Evolutionary conservation across 768 basidiomycete genomes (phyloP).

Genomic region (Solioccasus polychromus): DNA sequence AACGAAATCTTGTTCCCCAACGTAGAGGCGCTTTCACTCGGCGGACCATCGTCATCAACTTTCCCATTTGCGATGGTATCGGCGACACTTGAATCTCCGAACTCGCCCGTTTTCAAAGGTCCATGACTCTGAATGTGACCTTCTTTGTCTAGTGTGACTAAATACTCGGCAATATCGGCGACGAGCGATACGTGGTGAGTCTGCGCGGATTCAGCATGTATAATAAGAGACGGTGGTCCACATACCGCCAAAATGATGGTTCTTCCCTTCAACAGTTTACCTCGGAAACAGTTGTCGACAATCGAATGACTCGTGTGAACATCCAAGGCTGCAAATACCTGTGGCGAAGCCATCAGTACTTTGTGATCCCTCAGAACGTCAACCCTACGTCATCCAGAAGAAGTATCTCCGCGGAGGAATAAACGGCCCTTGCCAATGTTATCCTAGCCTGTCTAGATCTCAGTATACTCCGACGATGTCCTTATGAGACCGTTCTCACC

Average conservation of each 20-base stretch:
- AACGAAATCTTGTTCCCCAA: constrained; percentile 12
- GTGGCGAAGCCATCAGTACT: not conserved
- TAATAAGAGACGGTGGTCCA: not conserved
- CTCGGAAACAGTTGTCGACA: constrained; percentile 41
- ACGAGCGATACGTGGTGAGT: constrained; percentile 34
- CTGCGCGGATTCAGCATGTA: constrained; percentile 6
- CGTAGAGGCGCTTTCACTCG: constrained; percentile 20
- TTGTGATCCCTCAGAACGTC: not conserved
- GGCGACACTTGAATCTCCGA: not conserved
- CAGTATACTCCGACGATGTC: not conserved
- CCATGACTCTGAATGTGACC: constrained; percentile 50
- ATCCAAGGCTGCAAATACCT: constrained; percentile 55
- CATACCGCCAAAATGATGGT: constrained; percentile 11
- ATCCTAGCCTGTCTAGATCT: constrained; percentile 39
- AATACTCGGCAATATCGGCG: constrained; percentile 28
- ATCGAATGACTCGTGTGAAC: constrained; percentile 51
- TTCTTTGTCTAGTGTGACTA: constrained; percentile 51
- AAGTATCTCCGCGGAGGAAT: constrained; percentile 56
- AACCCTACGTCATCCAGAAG: constrained; percentile 63
- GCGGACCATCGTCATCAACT: not conserved
- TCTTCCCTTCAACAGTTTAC: constrained; percentile 4
- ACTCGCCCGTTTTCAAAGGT: constrained; percentile 32
- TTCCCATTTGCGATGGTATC: not conserved
- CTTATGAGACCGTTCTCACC: not conserved
- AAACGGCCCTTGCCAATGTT: constrained; percentile 55